Base-by-base conservation (phyloP, 1,284 basidiomycete species). In the Mycena sp. region DNA sequence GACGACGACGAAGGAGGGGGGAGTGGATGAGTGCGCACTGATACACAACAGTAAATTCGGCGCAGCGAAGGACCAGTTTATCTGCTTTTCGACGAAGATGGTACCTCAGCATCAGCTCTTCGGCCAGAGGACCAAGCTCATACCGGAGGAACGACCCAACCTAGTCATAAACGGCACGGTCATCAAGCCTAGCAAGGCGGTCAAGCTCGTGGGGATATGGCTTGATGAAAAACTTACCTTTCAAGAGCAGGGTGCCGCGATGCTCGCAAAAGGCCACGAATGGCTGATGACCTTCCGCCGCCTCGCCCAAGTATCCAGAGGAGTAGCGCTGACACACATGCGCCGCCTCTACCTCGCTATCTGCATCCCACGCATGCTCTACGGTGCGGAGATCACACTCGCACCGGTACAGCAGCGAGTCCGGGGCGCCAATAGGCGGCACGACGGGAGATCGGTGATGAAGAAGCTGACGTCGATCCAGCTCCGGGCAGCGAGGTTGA, bases 341-440 rank as follows among this genome's bases (percentile, higher is more conserved):
- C 23, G 71, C 26, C 61, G 65, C 6, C 64, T 79, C 1, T 81
- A 79, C 65, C 54, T 69, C 1, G 54, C 73, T 0, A 68, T 77
- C 0, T 74, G 70, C 0, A 48, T 80, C 9, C 75, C 76, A 0
- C 70, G 67, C 16, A 72, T 80, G 67, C 59, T 76, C 1, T 80
- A 81, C 50, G 78, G 74, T 1, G 74, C 72, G 1, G 77, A 80
- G 45, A 52, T 81, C 1, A 81, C 51, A 58, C 65, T 63, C 61
- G 65, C 67, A 10, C 58, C 58, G 37, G 21, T 45, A 29, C 51
- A 49, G 4, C 51, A 41, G 30, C 30, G 35, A 14, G 40, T 21
- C 58, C 1, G 51, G 43, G 21, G 37, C 35, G 48, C 23, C n/a
- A n/a, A 51, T 40, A 19, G 52, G 40, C 11, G 16, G 53, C 40